Conservation (phyloP, 2,329 filamentous ascomycete species). For the Sporothrix curviconia region DNA sequence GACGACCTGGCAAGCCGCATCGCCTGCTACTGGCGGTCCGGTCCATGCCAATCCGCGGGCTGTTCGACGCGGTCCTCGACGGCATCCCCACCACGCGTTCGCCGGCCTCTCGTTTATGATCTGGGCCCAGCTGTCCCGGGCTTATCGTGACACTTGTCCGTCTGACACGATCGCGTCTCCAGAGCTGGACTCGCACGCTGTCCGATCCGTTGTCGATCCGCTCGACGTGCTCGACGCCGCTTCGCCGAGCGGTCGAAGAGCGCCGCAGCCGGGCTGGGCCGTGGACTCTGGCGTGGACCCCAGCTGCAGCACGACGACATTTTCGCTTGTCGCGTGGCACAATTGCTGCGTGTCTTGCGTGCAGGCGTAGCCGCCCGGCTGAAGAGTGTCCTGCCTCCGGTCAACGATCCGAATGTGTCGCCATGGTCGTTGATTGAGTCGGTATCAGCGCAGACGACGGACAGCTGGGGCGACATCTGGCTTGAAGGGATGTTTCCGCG, state of each 20-base stretch:
- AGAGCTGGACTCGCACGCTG: slow-evolving; percentile 31
- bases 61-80: slow-evolving; percentile 7
- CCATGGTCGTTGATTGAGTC: not conserved
- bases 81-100: not conserved
- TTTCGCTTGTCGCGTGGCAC: not conserved
- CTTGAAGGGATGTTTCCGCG: not conserved
- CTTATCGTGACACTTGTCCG: slow-evolving; percentile 8
- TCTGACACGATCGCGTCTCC: slow-evolving; percentile 8
- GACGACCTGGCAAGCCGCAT: too few species aligned
- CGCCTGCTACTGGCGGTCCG: slow-evolving; percentile 10
- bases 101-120: slow-evolving; percentile 5
- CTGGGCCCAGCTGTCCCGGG: slow-evolving; percentile 13
- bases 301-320: not conserved
- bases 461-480: slow-evolving; percentile 1
- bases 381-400: too few species aligned
- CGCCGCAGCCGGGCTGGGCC: not conserved
- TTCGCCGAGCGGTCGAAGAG: slow-evolving; percentile 17
- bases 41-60: slow-evolving; percentile 9
- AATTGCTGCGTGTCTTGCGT: not conserved
- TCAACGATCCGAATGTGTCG: not conserved
- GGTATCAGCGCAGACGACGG: not conserved
- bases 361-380: not conserved
- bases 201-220: slow-evolving; percentile 28
- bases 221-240: slow-evolving; percentile 24
- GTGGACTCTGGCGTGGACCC: not conserved